phyloP scores from a whole-genome alignment of 306 rosid genomes.

The Inga oerstediana region DNA sequence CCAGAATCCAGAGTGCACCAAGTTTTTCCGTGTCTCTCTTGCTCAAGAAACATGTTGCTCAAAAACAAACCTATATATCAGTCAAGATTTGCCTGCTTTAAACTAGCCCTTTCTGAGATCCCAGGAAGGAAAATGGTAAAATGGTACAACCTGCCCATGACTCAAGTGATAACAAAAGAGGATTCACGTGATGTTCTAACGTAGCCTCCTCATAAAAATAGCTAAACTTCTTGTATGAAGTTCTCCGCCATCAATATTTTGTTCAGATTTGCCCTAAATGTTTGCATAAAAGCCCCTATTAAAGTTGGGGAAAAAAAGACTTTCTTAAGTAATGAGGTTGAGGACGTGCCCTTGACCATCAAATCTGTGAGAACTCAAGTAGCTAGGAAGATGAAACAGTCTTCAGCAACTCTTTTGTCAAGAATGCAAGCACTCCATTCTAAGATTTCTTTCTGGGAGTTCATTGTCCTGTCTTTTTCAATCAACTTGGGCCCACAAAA shows the following conservation, averaged over 20 bases:
- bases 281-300: slow-evolving; percentile 24
- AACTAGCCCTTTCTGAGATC: not conserved
- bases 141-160: not conserved
- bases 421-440: slow-evolving; percentile 18
- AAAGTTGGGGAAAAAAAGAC: slow-evolving; percentile 24
- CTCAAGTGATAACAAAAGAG: not conserved
- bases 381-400: slow-evolving; percentile 22
- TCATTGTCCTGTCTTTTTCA: slow-evolving; percentile 77
- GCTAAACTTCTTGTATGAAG: not conserved
- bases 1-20: not conserved
- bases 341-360: slow-evolving; percentile 33
- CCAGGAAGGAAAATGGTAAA: not conserved
- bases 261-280: slow-evolving; percentile 33
- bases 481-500: slow-evolving; percentile 80
- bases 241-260: slow-evolving; percentile 21
- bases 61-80: not conserved
- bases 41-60: not conserved
- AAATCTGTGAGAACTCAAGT: slow-evolving; percentile 31
- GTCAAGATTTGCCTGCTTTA: not conserved
- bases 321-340: slow-evolving; percentile 29
- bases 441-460: slow-evolving; percentile 52
- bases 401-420: slow-evolving; percentile 23
- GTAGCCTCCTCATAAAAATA: not conserved
- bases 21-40: not conserved
- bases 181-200: slow-evolving; percentile 20